A percentile compares a stretch with the other conserved stretches of the same genome.
Conservation (phyloP, 768 basidiomycete species). For the Coprinopsis strossmayeri region DNA sequence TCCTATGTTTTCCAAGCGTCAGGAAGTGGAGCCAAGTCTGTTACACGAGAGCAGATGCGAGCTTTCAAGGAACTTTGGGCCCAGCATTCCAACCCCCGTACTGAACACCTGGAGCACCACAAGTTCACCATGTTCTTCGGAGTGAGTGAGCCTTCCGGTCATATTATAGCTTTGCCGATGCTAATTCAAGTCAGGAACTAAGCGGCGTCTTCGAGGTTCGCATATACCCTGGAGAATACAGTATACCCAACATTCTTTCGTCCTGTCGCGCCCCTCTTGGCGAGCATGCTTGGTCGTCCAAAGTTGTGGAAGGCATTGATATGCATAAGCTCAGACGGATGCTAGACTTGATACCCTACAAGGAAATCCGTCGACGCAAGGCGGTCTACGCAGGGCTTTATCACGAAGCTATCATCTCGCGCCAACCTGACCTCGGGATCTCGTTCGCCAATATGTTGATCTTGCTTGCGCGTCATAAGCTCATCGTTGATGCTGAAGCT, state of each 20-base stretch:
- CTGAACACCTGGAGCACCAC: conserved; percentile 66
- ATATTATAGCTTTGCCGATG: conserved; percentile 8
- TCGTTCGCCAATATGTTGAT: conserved; percentile 88
- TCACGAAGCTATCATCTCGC: conserved; percentile 78
- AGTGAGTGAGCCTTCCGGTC: conserved; percentile 38
- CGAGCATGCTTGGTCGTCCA: conserved; percentile 24
- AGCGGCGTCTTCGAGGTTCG: conserved; percentile 84
- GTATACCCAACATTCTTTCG: conserved; percentile 51
- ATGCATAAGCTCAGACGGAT: conserved; percentile 51
- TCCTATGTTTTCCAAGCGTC: conserved; percentile 91
- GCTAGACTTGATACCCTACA: conserved; percentile 61
- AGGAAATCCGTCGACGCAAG: conserved; percentile 56
- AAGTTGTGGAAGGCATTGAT: conserved; percentile 51
- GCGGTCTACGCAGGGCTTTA: conserved; percentile 70
- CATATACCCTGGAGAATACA: conserved; percentile 71
- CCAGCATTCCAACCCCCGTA: conserved; percentile 70
- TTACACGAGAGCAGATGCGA: conserved; percentile 89
- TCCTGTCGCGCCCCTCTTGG: conserved; percentile 34
- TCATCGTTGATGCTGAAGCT: conserved; percentile 86
- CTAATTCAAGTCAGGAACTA: conserved; percentile 53
- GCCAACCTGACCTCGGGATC: conserved; percentile 71
- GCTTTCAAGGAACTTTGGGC: conserved; percentile 94
- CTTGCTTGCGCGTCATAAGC: conserved; percentile 83
- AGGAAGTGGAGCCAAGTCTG: conserved; percentile 69
- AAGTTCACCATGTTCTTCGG: conserved; percentile 75